Evolutionary conservation across 2,329 filamentous ascomycete species (phyloP).

Genomic region (Paecilomyces sp.): DNA sequence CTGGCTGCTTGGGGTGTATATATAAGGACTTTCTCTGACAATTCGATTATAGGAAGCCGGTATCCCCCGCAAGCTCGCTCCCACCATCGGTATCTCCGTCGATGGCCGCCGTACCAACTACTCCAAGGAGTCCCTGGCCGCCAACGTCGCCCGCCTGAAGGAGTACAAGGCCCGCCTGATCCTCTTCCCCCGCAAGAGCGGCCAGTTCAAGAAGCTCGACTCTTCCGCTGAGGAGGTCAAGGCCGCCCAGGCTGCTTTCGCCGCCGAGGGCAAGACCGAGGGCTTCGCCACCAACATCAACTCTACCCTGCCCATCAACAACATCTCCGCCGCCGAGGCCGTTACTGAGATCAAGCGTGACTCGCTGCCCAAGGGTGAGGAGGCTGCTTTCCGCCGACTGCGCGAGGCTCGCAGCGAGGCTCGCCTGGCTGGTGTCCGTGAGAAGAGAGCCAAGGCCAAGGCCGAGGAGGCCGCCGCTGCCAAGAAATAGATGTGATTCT

Average conservation of each 20-base stretch:
- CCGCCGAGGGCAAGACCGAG: conserved; percentile 41
- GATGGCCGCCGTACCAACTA: conserved; percentile 96
- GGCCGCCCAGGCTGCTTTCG: conserved; percentile 53
- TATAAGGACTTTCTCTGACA: background rate
- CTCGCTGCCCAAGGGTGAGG: conserved; percentile 70
- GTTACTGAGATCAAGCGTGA: conserved; percentile 73
- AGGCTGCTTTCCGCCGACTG: conserved; percentile 80
- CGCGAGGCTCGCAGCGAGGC: conserved; percentile 78
- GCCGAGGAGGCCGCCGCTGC: conserved; percentile 57
- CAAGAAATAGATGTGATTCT: conserved; percentile 43
- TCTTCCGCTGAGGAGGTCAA: conserved; percentile 76
- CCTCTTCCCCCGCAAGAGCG: conserved; percentile 92
- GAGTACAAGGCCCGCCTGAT: conserved; percentile 95
- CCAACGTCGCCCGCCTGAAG: conserved; percentile 96
- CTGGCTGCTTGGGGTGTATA: background rate
- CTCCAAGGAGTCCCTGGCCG: conserved; percentile 86
- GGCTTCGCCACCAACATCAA: conserved; percentile 47
- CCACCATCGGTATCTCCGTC: conserved; percentile 95
- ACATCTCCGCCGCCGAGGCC: conserved; percentile 49
- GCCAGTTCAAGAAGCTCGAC: conserved; percentile 90
- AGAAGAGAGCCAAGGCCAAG: conserved; percentile 88
- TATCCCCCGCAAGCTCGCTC: conserved; percentile 87
- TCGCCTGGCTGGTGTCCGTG: conserved; percentile 72
- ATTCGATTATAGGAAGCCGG: conserved; percentile 66
- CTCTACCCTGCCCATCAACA: conserved; percentile 64